These are phyloP conservation scores for Fusarium drepaniforme DNA, from an alignment of 2,329 filamentous ascomycete species.

Conservation along the genomic window DNA sequence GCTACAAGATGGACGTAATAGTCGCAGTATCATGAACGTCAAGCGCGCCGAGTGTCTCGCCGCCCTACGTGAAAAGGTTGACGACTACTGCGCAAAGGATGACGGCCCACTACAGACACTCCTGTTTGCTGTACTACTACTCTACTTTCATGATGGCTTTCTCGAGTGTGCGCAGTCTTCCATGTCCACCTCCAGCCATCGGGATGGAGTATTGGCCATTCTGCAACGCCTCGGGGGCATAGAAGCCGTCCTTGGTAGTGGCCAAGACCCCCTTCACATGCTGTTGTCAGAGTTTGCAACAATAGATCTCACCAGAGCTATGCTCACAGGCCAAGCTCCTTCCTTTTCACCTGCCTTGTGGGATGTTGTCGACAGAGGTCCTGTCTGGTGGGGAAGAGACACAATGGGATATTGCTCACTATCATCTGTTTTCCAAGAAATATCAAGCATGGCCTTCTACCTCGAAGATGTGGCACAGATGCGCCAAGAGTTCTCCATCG, in stretches of 20 bases:
- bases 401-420: slow-evolving; percentile 50
- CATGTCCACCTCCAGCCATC: slow-evolving; percentile 51
- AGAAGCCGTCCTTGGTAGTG: slow-evolving; percentile 34
- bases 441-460: slow-evolving; percentile 47
- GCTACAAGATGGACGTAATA: slow-evolving; percentile 47
- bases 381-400: slow-evolving; percentile 58
- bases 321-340: slow-evolving; percentile 53
- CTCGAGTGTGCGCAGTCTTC: slow-evolving; percentile 48
- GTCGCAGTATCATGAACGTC: slow-evolving; percentile 39
- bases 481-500: slow-evolving; percentile 43
- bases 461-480: slow-evolving; percentile 34
- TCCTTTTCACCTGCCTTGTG: slow-evolving; percentile 53
- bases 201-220: slow-evolving; percentile 52
- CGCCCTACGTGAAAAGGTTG: slow-evolving; percentile 48
- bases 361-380: slow-evolving; percentile 53
- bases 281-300: slow-evolving; percentile 59
- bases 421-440: slow-evolving; percentile 50
- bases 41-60: slow-evolving; percentile 48
- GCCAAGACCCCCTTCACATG: slow-evolving; percentile 49
- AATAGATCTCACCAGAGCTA: slow-evolving; percentile 56
- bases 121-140: slow-evolving; percentile 56
- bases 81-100: slow-evolving; percentile 47
- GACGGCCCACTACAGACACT: slow-evolving; percentile 48
- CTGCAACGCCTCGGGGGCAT: slow-evolving; percentile 49
- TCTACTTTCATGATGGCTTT: slow-evolving; percentile 57